Conservation (phyloP, 176 grass and related monocot species). For the Avena eriantha region DNA sequence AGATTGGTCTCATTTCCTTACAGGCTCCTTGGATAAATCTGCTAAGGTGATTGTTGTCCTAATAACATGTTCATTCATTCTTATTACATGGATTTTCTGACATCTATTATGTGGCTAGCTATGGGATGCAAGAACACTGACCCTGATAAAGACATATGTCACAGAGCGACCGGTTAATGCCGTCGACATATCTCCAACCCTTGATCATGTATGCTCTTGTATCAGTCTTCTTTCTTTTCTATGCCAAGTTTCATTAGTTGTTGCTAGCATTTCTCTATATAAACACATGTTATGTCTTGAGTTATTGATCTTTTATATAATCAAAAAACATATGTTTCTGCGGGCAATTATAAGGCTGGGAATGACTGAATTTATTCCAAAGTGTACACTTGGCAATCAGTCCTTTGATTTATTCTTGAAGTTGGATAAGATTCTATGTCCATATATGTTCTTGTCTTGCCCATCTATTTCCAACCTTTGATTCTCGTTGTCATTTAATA, state of each 20-base stretch:
- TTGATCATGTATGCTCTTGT: slow-evolving; percentile 72
- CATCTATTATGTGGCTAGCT: slow-evolving; percentile 49
- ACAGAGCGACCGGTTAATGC: slow-evolving; percentile 90
- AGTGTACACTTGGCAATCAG: background rate
- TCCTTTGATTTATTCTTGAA: background rate
- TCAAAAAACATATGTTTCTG: background rate
- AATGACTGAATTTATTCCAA: background rate
- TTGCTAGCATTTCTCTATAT: background rate
- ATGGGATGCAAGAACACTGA: slow-evolving; percentile 78
- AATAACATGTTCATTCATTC: background rate
- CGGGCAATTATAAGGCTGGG: background rate
- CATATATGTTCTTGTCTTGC: background rate
- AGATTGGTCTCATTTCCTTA: slow-evolving; percentile 76
- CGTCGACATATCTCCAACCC: slow-evolving; percentile 86
- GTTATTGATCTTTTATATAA: background rate
- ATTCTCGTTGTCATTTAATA: background rate
- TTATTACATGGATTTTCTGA: slow-evolving; percentile 17
- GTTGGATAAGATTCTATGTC: background rate
- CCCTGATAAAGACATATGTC: slow-evolving; percentile 80
- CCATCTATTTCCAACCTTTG: background rate
- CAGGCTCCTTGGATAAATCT: slow-evolving; percentile 82
- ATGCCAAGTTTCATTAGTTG: background rate
- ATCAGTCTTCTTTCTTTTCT: background rate
- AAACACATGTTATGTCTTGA: background rate
- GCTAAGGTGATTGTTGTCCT: slow-evolving; percentile 62